phyloP scores from a whole-genome alignment of 176 grass and related monocot genomes.

The Coix lacrymajobi region DNA sequence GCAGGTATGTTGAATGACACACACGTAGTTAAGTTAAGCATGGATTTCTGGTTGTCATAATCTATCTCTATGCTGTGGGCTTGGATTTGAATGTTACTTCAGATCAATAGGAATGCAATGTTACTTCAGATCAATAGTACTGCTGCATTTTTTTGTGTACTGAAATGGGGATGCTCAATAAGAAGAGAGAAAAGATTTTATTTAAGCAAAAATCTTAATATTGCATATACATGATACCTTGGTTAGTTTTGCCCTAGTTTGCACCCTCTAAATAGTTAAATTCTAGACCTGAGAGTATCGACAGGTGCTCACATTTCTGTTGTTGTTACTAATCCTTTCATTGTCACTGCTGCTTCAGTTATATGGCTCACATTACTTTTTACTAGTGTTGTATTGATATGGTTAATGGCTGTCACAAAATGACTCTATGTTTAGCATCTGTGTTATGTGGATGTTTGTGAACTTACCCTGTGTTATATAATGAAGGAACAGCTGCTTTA shows the following conservation, averaged over 20 bases:
- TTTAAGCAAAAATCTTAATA: no score
- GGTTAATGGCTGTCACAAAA: slow-evolving; percentile 8
- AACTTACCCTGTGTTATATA: not conserved
- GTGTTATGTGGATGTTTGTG: not conserved
- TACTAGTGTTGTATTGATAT: not conserved
- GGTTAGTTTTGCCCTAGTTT: slow-evolving; percentile 16
- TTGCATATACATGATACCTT: not conserved
- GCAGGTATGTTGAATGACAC: no score
- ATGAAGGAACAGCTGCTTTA: not conserved
- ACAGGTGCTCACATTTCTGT: not conserved
- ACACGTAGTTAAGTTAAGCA: no score
- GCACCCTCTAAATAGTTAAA: not conserved
- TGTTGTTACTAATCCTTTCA: not conserved
- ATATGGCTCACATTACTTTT: slow-evolving; percentile 3
- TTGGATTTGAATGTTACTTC: no score
- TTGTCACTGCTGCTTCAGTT: not conserved
- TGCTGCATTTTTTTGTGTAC: no score
- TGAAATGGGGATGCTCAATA: no score
- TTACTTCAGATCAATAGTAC: no score
- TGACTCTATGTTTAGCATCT: not conserved
- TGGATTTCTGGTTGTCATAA: no score
- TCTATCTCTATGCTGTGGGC: no score
- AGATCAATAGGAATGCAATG: no score
- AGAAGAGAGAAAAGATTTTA: no score
- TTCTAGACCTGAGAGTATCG: not conserved